Conservation (phyloP, 2,329 filamentous ascomycete genomes). For the Cyclaneusma minus region DNA sequence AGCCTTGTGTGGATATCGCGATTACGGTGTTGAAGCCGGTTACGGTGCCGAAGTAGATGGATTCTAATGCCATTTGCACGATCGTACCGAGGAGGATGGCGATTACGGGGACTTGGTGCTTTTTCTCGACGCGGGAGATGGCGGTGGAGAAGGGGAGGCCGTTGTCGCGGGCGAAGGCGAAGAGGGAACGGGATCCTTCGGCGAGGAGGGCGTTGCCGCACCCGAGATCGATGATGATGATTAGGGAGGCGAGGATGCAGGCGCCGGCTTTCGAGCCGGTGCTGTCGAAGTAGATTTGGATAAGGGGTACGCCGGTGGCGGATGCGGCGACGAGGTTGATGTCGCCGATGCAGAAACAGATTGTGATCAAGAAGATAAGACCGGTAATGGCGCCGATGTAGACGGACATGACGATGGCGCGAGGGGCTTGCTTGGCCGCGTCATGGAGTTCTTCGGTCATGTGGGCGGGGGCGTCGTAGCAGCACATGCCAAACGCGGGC, state of each 20-base stretch:
- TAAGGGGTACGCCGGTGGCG: slow-evolving; percentile 29
- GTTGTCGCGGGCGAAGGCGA: slow-evolving; percentile 32
- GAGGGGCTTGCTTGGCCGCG: slow-evolving; percentile 31
- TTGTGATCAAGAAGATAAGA: slow-evolving; percentile 29
- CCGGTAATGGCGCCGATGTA: slow-evolving; percentile 30
- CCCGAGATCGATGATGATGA: slow-evolving; percentile 24
- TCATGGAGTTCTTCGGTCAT: slow-evolving; percentile 40
- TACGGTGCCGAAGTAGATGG: slow-evolving; percentile 37
- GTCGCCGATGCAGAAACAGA: slow-evolving; percentile 35
- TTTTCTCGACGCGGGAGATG: slow-evolving; percentile 28
- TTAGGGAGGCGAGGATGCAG: slow-evolving; percentile 29
- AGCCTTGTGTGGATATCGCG: slow-evolving; percentile 38
- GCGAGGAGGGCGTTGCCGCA: slow-evolving; percentile 22
- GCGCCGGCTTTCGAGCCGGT: slow-evolving; percentile 27
- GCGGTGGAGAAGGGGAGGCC: slow-evolving; percentile 33
- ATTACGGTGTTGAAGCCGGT: slow-evolving; percentile 41
- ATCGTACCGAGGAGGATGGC: slow-evolving; percentile 29
- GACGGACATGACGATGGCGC: slow-evolving; percentile 30
- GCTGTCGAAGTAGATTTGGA: slow-evolving; percentile 33
- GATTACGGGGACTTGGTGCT: slow-evolving; percentile 30
- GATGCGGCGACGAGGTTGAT: slow-evolving; percentile 25
- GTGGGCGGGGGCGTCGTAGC: slow-evolving; percentile 26
- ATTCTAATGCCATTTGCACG: slow-evolving; percentile 35
- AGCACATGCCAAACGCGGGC: slow-evolving; percentile 37
- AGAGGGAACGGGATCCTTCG: slow-evolving; percentile 22